Evolutionary conservation across 208 protist genomes (phyloP), one percentile per base, ranked within the genome.

Genomic region (Trypanosoma rangeli): DNA sequence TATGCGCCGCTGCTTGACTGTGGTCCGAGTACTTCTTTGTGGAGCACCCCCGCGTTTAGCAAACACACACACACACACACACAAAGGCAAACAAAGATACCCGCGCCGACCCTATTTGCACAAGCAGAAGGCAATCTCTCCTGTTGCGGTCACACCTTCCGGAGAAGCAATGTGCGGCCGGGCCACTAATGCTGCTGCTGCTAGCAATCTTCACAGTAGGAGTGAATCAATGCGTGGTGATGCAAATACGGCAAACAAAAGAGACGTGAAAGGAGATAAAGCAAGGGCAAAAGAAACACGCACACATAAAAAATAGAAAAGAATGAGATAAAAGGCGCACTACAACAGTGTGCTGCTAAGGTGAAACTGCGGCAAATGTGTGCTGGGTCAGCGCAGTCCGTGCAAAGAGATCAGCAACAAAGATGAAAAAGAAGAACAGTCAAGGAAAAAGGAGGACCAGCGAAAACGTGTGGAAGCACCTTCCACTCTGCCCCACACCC

Each of bases 171-270:
- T 22, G 20, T 3, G 46, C 20, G 13, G 46, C 20, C 46, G 20
- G 20, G 20, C 13, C 20, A 50, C 16, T 22, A 50, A 50, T 50
- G 46, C 10, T 50, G 12, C 20, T 50, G 46, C 12, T 50, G 46
- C 20, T 16, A 50, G 20, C 46, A 22, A 50, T 4, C 46, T 22
- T 50, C 20, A 22, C 46, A 5, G 46, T 50, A 5, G 16, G 20
- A 15, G 46, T 50, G 13, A 50, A 22, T 50, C 20, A 5, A 5
- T 22, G 3, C 46, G 13, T 16, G 10, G 20, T 15, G 12, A 44
- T 18, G 42, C 48, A 73, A 67, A 31, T 39, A 67, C 13, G 10
- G 53, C 26, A 73, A 37, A 73, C 53, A 66, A 66, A 56, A 67
- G 22, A 59, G 55, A 64, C n/a, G n/a, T 26, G 31, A 67, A 52